Evolutionary conservation across 768 basidiomycete species (phyloP).

Genomic region (Xanthoconium purpureum): DNA sequence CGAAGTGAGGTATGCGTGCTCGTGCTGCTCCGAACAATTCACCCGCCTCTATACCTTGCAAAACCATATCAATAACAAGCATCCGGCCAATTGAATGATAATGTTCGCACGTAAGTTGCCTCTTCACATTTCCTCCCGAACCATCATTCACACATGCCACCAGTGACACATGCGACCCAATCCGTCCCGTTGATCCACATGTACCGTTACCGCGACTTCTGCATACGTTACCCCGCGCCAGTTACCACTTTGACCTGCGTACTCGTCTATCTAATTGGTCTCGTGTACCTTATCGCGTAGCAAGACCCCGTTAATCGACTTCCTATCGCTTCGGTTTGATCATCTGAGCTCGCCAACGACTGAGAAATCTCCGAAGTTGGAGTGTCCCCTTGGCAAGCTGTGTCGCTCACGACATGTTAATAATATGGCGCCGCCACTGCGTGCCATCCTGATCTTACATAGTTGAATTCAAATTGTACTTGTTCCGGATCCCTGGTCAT

Average conservation of each 20-base stretch:
- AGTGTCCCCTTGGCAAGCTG: conserved; percentile 23
- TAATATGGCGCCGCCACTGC: neutral
- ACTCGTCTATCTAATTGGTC: conserved; percentile 1
- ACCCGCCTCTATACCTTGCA: conserved; percentile 26
- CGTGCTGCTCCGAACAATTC: conserved; percentile 20
- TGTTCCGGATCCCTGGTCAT: neutral
- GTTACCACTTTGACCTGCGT: neutral
- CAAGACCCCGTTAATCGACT: neutral
- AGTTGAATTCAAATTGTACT: neutral
- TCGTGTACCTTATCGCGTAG: conserved; percentile 3
- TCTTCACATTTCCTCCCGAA: neutral
- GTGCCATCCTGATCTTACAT: neutral
- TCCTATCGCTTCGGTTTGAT: conserved; percentile 4
- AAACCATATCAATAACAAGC: conserved; percentile 13
- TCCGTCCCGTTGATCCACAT: neutral
- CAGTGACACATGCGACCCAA: neutral
- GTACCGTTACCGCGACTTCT: neutral
- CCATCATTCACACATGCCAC: neutral
- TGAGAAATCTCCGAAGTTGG: neutral
- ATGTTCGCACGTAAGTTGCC: neutral
- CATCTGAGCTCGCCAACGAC: conserved; percentile 1
- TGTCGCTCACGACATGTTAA: neutral
- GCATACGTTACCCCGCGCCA: neutral
- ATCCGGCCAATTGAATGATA: neutral
- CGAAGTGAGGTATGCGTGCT: conserved; percentile 12